Base-by-base conservation (phyloP, 1,139 yeast genomes). In the Geotrichum phurueaensis region DNA sequence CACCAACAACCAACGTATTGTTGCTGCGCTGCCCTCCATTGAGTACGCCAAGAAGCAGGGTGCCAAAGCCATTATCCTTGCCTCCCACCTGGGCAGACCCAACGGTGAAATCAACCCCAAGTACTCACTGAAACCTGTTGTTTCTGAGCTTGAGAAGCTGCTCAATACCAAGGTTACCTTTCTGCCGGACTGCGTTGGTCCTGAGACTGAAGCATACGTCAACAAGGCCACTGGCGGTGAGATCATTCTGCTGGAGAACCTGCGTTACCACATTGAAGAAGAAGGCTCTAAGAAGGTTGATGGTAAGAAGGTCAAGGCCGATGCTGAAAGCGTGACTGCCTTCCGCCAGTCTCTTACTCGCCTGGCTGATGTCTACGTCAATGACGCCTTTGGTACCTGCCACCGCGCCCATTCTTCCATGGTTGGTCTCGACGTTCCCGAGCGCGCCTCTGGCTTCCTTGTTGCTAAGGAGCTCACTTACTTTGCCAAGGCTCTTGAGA, bases 371-470 rank as follows among this genome's bases (percentile, higher is more conserved):
- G 96, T 92, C 68, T 92, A 92, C 81, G 85, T 92, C 76, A 92
- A 92, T 79, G 98, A 92, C 76, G 98, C 98, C 63, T 92, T 92
- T 73, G 98, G 98, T 75, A 94, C 98, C 67, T 96, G 97, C 61
- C 98, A 92, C 86, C 89, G 98, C 82, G 98, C 98, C 66, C 98
- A 92, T 82, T 90, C 97, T 59, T 92, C 98, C 57, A 91, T 94
- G 91, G 98, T 94, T 73, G 98, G 98, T 72, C 81, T 92, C 69
- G 90, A 92, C 71, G 84, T 90, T 70, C 92, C 94, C 64, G 90
- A 89, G 80, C 88, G 90, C 79, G 98, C 97, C 70, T 86, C 97
- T 66, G 98, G 98, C 76, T 92, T 90, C 94, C 83, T 92, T 72
- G 88, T 92, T 89, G 87, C 92, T 74, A 92, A 94, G 84, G 98